These are phyloP conservation scores for Choanephora cucurbitarum DNA, from an alignment of 371 early-diverging fungal species.

Conservation along the genomic window DNA sequence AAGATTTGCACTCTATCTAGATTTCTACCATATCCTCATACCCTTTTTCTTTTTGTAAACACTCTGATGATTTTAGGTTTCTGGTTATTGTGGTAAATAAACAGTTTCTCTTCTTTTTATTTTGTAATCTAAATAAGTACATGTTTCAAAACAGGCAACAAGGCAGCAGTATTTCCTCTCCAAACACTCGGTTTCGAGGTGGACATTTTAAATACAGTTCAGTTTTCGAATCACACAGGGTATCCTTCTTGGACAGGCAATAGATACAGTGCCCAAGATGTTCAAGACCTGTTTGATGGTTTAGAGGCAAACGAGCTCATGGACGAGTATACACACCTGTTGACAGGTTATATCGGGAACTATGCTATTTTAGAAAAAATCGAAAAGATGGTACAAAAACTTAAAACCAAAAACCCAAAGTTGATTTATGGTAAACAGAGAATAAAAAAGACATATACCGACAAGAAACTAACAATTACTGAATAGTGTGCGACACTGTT, in stretches of 20 bases:
- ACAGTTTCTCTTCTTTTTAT: background rate
- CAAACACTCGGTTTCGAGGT: conserved; percentile 91
- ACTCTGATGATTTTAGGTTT: conserved; percentile 34
- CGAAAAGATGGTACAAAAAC: conserved; percentile 50
- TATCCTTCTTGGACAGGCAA: conserved; percentile 79
- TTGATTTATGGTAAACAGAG: conserved; percentile 56
- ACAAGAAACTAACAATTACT: background rate
- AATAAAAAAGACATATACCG: background rate
- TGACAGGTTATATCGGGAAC: conserved; percentile 87
- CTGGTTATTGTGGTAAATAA: conserved; percentile 76
- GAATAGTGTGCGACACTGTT: conserved; percentile 87
- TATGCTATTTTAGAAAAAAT: conserved; percentile 68
- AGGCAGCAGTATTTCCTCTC: conserved; percentile 89
- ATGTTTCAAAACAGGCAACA: conserved; percentile 58
- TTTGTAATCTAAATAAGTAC: conserved; percentile 7
- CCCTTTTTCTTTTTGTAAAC: background rate
- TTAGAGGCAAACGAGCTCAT: conserved; percentile 71
- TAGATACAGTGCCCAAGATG: conserved; percentile 59
- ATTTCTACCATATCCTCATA: background rate
- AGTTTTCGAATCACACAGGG: conserved; percentile 91
- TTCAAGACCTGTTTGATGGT: conserved; percentile 73
- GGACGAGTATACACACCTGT: conserved; percentile 76
- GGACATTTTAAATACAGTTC: conserved; percentile 91
- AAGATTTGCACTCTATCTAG: background rate
- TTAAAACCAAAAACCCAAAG: conserved; percentile 49